Conservation (phyloP, 140 eudicot genomes). For the Cichorium intybus region DNA sequence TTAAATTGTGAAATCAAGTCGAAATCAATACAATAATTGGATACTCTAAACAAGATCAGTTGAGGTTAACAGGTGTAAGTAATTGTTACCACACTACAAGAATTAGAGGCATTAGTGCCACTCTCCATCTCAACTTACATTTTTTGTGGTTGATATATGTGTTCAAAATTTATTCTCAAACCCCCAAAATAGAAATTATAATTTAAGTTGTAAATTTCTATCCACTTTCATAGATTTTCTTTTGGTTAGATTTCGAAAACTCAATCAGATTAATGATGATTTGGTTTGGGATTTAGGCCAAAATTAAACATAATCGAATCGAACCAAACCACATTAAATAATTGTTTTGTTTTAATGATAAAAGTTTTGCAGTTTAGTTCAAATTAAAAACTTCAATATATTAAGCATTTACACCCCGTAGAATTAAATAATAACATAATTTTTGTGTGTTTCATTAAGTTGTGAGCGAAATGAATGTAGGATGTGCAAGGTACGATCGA, state of each 20-base stretch:
- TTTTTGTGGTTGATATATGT: too few relatives aligned
- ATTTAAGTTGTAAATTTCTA: background rate
- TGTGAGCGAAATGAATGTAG: background rate
- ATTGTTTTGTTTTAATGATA: background rate
- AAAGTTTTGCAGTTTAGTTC: background rate
- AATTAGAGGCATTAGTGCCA: too few relatives aligned
- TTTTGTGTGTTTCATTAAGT: background rate
- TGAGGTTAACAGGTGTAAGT: too few relatives aligned
- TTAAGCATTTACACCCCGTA: background rate
- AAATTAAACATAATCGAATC: background rate
- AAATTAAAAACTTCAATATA: background rate
- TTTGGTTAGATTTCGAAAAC: too few relatives aligned
- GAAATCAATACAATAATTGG: too few relatives aligned
- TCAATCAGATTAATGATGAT: background rate
- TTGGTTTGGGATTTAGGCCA: background rate
- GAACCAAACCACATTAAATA: background rate
- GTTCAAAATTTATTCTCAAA: background rate
- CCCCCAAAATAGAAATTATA: background rate
- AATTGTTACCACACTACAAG: too few relatives aligned
- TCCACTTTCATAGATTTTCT: too few relatives aligned
- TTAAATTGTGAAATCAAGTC: too few relatives aligned
- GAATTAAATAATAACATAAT: background rate
- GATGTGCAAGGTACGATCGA: slow-evolving; percentile 15
- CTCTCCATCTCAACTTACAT: too few relatives aligned
- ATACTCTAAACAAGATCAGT: too few relatives aligned